Conservation (phyloP, 495 filamentous ascomycete species). For the Aspergillus taichungensis region DNA sequence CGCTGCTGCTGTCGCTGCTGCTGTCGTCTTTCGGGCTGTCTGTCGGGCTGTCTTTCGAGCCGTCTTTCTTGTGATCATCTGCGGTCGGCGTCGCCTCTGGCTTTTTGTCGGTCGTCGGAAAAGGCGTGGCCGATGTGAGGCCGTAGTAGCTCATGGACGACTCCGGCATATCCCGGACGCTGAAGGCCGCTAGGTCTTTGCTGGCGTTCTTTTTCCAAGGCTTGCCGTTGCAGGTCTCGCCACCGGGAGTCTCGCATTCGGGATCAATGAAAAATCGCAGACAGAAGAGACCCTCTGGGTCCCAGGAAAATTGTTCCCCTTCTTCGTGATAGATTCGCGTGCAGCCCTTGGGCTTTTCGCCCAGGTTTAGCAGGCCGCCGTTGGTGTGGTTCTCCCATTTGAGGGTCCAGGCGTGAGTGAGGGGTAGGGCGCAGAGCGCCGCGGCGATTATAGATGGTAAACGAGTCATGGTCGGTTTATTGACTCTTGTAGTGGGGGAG, state of each 20-base stretch:
- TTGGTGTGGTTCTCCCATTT: conserved; percentile 9
- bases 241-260: conserved; percentile 2
- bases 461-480: no score
- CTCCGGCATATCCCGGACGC: conserved; percentile 8
- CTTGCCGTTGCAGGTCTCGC: conserved; percentile 2
- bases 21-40: conserved; percentile 1
- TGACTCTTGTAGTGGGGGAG: no score
- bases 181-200: conserved; percentile 7
- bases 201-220: conserved; percentile 1
- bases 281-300: conserved; percentile 12
- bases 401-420: conserved; percentile 6
- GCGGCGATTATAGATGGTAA: no score
- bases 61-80: neutral
- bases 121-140: neutral
- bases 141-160: neutral
- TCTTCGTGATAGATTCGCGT: conserved; percentile 10
- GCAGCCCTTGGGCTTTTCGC: conserved; percentile 1
- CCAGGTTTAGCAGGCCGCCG: neutral
- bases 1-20: neutral
- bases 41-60: neutral
- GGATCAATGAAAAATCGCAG: conserved; percentile 5
- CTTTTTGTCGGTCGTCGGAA: neutral
- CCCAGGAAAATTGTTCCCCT: conserved; percentile 6
- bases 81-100: neutral
- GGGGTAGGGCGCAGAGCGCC: neutral